These are phyloP conservation scores for Straminergon stramineum DNA, from an alignment of 225 moss, liverwort and hornwort species.

Conservation along the genomic window DNA sequence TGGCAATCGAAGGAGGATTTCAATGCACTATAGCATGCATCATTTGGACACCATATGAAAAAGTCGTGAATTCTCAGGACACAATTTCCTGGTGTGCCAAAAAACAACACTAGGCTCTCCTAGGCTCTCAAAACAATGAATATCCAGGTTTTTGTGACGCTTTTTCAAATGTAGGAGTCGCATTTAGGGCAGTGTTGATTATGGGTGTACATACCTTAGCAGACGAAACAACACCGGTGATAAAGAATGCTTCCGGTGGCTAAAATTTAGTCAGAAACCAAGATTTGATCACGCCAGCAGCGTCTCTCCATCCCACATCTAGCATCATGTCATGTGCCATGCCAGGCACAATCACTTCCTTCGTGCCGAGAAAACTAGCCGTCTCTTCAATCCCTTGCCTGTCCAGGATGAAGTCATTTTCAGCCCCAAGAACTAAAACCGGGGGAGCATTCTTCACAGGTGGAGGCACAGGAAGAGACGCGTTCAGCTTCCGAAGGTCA, in stretches of 20 bases:
- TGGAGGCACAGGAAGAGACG: constrained; percentile 49
- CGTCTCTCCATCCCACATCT: constrained; percentile 34
- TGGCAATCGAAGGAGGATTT: background rate
- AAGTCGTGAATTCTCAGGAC: background rate
- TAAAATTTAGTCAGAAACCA: constrained; percentile 23
- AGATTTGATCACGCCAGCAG: constrained; percentile 22
- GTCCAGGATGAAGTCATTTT: constrained; percentile 73
- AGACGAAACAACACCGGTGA: background rate
- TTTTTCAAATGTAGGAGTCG: background rate
- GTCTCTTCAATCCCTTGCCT: constrained; percentile 47
- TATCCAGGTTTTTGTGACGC: background rate
- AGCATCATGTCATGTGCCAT: constrained; percentile 54
- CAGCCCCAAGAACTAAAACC: constrained; percentile 67
- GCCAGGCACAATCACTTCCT: constrained; percentile 23
- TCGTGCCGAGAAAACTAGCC: constrained; percentile 22
- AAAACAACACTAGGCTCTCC: background rate
- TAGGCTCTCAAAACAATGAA: background rate
- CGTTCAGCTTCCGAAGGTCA: constrained; percentile 51
- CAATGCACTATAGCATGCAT: background rate
- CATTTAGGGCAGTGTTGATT: background rate
- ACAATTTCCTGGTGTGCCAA: no score
- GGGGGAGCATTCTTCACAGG: constrained; percentile 23
- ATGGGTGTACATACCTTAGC: background rate
- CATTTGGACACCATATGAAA: background rate
- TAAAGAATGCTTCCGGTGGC: background rate